phyloP scores from a whole-genome alignment of 2,329 filamentous ascomycete species.

The Corinectria fuckeliana region DNA sequence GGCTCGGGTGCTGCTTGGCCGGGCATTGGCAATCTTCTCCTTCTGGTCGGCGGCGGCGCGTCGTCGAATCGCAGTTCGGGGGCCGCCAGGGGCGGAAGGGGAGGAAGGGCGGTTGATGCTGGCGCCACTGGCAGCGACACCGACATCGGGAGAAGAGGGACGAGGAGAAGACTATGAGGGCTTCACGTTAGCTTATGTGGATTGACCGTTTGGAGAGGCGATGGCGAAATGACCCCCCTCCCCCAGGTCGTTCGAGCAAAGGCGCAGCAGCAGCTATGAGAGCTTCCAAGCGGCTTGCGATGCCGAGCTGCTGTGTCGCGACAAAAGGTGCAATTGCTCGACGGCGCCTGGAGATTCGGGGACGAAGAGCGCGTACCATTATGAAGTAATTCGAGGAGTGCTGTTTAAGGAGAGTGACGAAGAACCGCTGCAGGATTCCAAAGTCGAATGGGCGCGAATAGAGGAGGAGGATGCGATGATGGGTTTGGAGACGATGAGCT shows the following conservation, averaged over 20 bases:
- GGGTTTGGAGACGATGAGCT: conserved; percentile 35
- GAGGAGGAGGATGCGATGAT: conserved; percentile 31
- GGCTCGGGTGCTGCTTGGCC: conserved; percentile 89
- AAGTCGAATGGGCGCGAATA: conserved; percentile 34
- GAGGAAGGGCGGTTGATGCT: conserved; percentile 81
- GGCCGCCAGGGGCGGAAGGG: conserved; percentile 88
- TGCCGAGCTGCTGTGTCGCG: conserved; percentile 27
- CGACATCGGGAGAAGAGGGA: conserved; percentile 64
- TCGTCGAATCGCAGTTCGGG: conserved; percentile 92
- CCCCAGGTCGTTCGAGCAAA: conserved; percentile 12
- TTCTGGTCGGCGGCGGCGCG: conserved; percentile 97
- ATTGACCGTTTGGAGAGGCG: not conserved
- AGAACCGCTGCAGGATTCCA: conserved; percentile 46
- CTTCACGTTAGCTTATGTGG: conserved; percentile 9
- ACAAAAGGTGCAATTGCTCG: conserved; percentile 31
- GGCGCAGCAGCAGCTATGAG: conserved; percentile 18
- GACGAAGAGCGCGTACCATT: conserved; percentile 41
- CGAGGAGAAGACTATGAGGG: conserved; percentile 63
- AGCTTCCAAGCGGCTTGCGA: conserved; percentile 26
- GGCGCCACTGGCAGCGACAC: conserved; percentile 68
- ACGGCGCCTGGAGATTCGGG: not conserved
- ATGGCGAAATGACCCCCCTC: not conserved
- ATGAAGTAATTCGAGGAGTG: conserved; percentile 25
- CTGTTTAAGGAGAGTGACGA: conserved; percentile 28
- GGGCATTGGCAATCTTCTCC: conserved; percentile 92